These are phyloP conservation scores for Botrytis aclada DNA, from an alignment of 2,329 filamentous ascomycete species.

Conservation along the genomic window DNA sequence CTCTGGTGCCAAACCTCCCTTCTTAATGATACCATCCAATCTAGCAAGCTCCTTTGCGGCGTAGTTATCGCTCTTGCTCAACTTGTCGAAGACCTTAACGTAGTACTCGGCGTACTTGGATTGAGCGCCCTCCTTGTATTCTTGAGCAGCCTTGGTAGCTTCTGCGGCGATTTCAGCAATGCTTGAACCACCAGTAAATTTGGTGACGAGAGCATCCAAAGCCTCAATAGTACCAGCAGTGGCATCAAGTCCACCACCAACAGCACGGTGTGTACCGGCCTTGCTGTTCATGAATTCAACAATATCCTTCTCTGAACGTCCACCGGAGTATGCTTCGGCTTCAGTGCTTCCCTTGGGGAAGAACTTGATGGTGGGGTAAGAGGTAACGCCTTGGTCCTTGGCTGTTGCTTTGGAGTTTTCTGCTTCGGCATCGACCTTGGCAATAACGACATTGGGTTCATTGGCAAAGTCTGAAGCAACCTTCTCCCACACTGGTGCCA, in stretches of 20 bases:
- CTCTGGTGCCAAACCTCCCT: constrained; percentile 78
- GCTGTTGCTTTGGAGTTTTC: constrained; percentile 79
- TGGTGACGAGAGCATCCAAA: constrained; percentile 72
- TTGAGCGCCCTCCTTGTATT: constrained; percentile 58
- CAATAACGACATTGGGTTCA: constrained; percentile 78
- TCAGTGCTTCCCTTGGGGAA: constrained; percentile 82
- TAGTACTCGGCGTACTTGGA: constrained; percentile 92
- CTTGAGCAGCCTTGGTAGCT: constrained; percentile 66
- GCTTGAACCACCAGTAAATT: constrained; percentile 60
- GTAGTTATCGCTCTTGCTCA: constrained; percentile 72
- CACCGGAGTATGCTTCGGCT: constrained; percentile 68
- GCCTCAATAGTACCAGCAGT: constrained; percentile 78
- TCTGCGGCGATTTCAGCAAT: constrained; percentile 65
- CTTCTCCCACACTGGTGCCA: constrained; percentile 87
- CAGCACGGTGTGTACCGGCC: constrained; percentile 78
- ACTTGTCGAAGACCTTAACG: constrained; percentile 83
- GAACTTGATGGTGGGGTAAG: constrained; percentile 97
- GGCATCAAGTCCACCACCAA: constrained; percentile 75
- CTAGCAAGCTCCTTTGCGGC: constrained; percentile 82
- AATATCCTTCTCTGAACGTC: constrained; percentile 72
- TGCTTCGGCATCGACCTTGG: constrained; percentile 92
- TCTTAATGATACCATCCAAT: constrained; percentile 74
- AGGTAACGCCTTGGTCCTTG: constrained; percentile 71
- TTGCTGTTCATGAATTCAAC: constrained; percentile 83
- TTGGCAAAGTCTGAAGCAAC: constrained; percentile 76